phyloP scores from a whole-genome alignment of 805 yeast species.

The Novakomyces olei region DNA sequence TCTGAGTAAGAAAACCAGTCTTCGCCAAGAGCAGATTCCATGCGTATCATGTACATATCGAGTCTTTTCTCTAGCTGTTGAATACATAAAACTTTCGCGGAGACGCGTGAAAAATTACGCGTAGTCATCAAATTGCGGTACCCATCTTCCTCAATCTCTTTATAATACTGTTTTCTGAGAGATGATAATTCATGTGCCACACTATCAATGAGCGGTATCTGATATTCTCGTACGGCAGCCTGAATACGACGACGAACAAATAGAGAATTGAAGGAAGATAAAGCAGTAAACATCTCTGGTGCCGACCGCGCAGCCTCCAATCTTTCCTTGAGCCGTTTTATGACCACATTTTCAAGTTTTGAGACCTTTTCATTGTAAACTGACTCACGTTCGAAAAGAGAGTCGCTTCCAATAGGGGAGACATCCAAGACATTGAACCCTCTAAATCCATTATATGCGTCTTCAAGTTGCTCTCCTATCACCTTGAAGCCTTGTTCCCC shows the following conservation, averaged over 20 bases:
- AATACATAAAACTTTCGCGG: conserved; percentile 30
- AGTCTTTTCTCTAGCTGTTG: conserved; percentile 28
- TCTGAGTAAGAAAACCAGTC: conserved; percentile 43
- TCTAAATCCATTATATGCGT: conserved; percentile 23
- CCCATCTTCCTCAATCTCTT: neutral
- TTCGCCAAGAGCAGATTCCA: conserved; percentile 32
- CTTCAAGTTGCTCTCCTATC: too few relatives aligned
- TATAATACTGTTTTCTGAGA: neutral
- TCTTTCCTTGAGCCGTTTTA: conserved; percentile 19
- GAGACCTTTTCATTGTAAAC: conserved; percentile 23
- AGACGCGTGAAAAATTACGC: conserved; percentile 27
- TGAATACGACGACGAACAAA: conserved; percentile 32
- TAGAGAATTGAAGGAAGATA: conserved; percentile 27
- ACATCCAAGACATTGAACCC: conserved; percentile 20
- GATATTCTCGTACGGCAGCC: conserved; percentile 38
- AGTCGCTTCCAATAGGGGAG: conserved; percentile 17
- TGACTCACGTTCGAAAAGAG: conserved; percentile 24
- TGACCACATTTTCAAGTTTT: conserved; percentile 26
- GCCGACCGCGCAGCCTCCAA: conserved; percentile 22
- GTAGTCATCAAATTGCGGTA: conserved; percentile 17
- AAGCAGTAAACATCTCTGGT: conserved; percentile 29
- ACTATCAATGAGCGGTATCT: conserved; percentile 25
- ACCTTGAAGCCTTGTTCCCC: too few relatives aligned
- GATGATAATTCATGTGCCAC: conserved; percentile 26
- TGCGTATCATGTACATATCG: conserved; percentile 20